A percentile compares a stretch with the other conserved stretches of the same genome.
phyloP scores from a whole-genome alignment of 352 stramenopile genomes.

The Phytophthora pistaciae region DNA sequence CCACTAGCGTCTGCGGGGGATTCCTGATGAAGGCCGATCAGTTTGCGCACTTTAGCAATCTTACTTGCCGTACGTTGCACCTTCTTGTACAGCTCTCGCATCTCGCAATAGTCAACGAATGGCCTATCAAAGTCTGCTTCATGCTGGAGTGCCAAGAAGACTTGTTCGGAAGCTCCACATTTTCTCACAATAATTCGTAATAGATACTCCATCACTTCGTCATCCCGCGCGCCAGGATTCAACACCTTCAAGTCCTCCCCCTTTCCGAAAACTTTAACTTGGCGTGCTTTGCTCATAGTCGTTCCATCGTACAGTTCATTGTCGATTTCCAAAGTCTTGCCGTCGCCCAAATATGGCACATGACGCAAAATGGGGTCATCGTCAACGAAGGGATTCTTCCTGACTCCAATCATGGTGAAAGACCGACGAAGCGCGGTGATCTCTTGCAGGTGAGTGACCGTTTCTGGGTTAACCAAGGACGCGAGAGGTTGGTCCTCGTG shows the following conservation, averaged over 20 bases:
- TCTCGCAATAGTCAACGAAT: constrained; percentile 56
- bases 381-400: constrained; percentile 77
- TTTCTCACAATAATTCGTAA: constrained; percentile 57
- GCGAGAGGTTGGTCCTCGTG: constrained; percentile 13
- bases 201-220: constrained; percentile 72
- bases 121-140: constrained; percentile 42
- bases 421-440: constrained; percentile 58
- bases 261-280: constrained; percentile 50
- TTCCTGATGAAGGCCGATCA: constrained; percentile 22
- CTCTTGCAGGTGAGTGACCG: constrained; percentile 55
- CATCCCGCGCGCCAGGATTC: constrained; percentile 47
- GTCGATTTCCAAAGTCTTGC: constrained; percentile 59
- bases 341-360: constrained; percentile 91
- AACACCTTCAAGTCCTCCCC: constrained; percentile 47
- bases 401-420: constrained; percentile 76
- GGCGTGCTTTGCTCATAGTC: constrained; percentile 66
- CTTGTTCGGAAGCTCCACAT: constrained; percentile 54
- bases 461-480: constrained; percentile 56
- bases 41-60: constrained; percentile 34
- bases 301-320: constrained; percentile 68
- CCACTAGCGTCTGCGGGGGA: neutral
- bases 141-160: constrained; percentile 56
- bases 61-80: constrained; percentile 23
- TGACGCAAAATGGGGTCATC: constrained; percentile 89
- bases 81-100: constrained; percentile 49